Percentiles rank a stretch among this genome's conserved stretches.
Evolutionary conservation across 2,329 filamentous ascomycete species (phyloP).

Genomic region (Nannizziopsis arthrosporioides): DNA sequence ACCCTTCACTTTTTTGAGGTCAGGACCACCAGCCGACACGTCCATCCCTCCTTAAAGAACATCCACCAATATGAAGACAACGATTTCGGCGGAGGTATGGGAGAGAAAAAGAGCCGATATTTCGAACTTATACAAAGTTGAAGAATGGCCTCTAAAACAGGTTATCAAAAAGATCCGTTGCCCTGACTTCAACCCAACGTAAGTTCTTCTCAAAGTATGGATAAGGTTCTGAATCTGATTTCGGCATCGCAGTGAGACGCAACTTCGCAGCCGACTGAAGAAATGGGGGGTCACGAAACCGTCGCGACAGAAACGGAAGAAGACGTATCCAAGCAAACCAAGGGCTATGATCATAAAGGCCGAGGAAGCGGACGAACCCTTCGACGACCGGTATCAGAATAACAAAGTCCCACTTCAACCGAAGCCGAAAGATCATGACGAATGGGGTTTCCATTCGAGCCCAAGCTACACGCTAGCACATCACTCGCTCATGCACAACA

Average conservation of each 20-base stretch:
- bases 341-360: too few species aligned
- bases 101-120: conserved; percentile 35
- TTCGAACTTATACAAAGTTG: conserved; percentile 32
- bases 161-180: conserved; percentile 36
- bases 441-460: conserved; percentile 1
- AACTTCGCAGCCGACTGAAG: conserved; percentile 34
- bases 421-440: background rate
- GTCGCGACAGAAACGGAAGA: conserved; percentile 34
- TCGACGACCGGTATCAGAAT: too few species aligned
- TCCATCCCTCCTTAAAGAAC: background rate
- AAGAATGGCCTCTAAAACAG: conserved; percentile 37
- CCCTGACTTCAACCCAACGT: conserved; percentile 35
- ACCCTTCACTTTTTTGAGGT: background rate
- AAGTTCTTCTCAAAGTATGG: conserved; percentile 11
- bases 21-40: background rate
- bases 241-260: conserved; percentile 29
- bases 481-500: background rate
- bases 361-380: conserved; percentile 10
- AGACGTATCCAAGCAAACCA: too few species aligned
- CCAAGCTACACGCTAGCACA: background rate
- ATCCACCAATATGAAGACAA: conserved; percentile 28
- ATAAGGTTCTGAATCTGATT: background rate
- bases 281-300: conserved; percentile 37
- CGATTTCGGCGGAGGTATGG: conserved; percentile 35
- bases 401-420: background rate